Evolutionary conservation across 768 basidiomycete genomes (phyloP).

Genomic region (Agaricus sinodeliciosus): DNA sequence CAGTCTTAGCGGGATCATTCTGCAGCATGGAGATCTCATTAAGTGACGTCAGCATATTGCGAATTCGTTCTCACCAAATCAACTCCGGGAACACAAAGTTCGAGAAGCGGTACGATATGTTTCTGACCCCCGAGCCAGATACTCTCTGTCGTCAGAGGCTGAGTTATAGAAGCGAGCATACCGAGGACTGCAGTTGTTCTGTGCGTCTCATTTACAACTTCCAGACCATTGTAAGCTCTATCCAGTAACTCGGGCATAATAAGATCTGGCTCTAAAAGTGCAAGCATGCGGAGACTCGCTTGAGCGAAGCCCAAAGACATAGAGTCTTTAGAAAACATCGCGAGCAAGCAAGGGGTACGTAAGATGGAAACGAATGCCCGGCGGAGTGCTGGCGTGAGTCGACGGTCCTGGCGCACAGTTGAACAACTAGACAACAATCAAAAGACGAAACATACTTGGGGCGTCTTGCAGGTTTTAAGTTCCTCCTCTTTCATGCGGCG

Average conservation of each 20-base stretch:
- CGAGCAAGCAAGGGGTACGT: constrained; percentile 80
- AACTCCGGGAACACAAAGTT: constrained; percentile 86
- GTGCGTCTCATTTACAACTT: constrained; percentile 92
- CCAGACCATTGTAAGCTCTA: constrained; percentile 86
- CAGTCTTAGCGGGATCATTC: constrained; percentile 79
- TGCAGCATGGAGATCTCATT: constrained; percentile 18
- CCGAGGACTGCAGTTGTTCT: constrained; percentile 88
- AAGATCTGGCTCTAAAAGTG: constrained; percentile 73
- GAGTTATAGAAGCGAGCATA: constrained; percentile 70
- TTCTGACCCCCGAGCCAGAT: constrained; percentile 85
- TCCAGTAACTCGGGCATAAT: constrained; percentile 91
- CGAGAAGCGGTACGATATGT: constrained; percentile 80
- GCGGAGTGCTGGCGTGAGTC: constrained; percentile 77
- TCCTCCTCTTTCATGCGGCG: constrained; percentile 80
- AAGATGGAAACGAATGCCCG: constrained; percentile 76
- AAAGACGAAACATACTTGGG: constrained; percentile 34
- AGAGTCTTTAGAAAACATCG: constrained; percentile 87
- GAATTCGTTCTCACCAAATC: constrained; percentile 54
- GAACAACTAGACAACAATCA: neutral
- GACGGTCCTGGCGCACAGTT: constrained; percentile 42
- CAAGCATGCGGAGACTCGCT: constrained; percentile 68
- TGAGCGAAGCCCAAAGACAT: constrained; percentile 79
- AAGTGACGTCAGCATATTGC: neutral
- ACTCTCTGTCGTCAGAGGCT: constrained; percentile 69
- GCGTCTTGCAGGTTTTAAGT: constrained; percentile 70